Evolutionary conservation across 768 basidiomycete species (phyloP), one percentile per base, ranked within the genome.

Genomic region (Amanita fuliginea): DNA sequence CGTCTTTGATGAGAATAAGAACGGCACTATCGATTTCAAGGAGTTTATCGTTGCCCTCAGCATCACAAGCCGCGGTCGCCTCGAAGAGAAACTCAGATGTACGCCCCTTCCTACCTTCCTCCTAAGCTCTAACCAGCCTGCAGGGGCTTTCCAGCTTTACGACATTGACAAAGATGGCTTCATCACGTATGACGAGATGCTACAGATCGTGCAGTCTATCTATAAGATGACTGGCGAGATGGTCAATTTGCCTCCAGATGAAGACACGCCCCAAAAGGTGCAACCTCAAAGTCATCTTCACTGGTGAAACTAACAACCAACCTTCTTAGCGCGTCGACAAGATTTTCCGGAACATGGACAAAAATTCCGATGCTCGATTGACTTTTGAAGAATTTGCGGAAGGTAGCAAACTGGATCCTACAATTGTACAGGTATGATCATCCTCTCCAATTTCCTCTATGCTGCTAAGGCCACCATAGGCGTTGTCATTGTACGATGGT

Each of bases 171-270:
- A 91, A 57, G 96, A 99, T 62, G 96, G 96, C 7, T 86, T 79
- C 57, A 98, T 99, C 70, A 96, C 96, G 35, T 97, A 97, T 67
- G 84, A 93, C 61, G 96, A 99, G 71, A 99, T 99, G 96, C 81
- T 98, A 28, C 83, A 90, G 71, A 99, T 99, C 63, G 96, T 99
- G 7, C 80, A 86, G 59, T 86, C 91, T 40, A 99, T 99, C 70
- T 99, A 98, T 76, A 97, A 95, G 78, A 98, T 99, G 96, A 98
- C 96, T 3, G 96, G 96, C 16, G 83, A 94, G 66, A 97, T 98
- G 94, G 95, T 98, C 55, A 94, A 93, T 64, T 79, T 98, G 18
- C 94, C 96, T n/a, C 73, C 83, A 35, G 96, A 98, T 62, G 96
- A 99, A 67, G 94, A 98, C 69, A 99, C 96, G n/a, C 95, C 96